phyloP scores from a whole-genome alignment of 2,329 filamentous ascomycete genomes.

The Paraphaeosphaeria minitans region DNA sequence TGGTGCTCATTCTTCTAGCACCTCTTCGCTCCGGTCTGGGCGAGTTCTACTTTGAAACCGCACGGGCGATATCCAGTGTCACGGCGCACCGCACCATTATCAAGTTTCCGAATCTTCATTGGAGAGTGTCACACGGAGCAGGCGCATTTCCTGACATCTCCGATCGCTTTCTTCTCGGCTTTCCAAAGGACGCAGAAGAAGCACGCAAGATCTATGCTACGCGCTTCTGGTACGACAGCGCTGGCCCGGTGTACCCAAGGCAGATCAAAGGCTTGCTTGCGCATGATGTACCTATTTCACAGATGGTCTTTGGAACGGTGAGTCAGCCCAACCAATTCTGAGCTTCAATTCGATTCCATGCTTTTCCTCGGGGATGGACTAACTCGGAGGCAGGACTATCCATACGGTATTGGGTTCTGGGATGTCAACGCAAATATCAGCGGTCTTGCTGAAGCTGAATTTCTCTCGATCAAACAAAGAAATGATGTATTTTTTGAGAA shows the following conservation, averaged over 20 bases:
- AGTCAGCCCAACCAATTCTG: constrained; percentile 10
- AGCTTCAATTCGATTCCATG: background rate
- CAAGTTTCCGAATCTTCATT: constrained; percentile 39
- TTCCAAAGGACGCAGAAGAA: constrained; percentile 30
- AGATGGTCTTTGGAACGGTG: constrained; percentile 47
- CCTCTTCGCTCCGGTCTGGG: constrained; percentile 42
- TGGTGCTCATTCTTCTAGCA: constrained; percentile 19
- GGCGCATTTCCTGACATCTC: constrained; percentile 45
- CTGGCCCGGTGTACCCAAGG: constrained; percentile 44
- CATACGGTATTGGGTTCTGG: constrained; percentile 47
- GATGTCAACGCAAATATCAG: constrained; percentile 40
- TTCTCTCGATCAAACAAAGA: constrained; percentile 30
- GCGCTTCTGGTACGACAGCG: constrained; percentile 47
- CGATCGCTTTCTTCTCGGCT: constrained; percentile 42
- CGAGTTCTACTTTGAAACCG: constrained; percentile 48
- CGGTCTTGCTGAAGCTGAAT: constrained; percentile 31
- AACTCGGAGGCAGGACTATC: constrained; percentile 34
- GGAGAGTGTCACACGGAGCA: constrained; percentile 43
- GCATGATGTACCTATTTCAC: constrained; percentile 34
- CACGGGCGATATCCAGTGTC: constrained; percentile 41
- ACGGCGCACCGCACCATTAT: constrained; percentile 36
- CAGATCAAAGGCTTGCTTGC: constrained; percentile 45
- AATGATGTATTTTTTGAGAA: constrained; percentile 36
- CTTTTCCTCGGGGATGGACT: background rate
- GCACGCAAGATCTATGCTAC: constrained; percentile 36